A percentile compares a stretch with the other conserved stretches of the same genome.
These are phyloP conservation scores for Rosa hybrid DNA, from an alignment of 331 rosid genomes.

Conservation along the genomic window DNA sequence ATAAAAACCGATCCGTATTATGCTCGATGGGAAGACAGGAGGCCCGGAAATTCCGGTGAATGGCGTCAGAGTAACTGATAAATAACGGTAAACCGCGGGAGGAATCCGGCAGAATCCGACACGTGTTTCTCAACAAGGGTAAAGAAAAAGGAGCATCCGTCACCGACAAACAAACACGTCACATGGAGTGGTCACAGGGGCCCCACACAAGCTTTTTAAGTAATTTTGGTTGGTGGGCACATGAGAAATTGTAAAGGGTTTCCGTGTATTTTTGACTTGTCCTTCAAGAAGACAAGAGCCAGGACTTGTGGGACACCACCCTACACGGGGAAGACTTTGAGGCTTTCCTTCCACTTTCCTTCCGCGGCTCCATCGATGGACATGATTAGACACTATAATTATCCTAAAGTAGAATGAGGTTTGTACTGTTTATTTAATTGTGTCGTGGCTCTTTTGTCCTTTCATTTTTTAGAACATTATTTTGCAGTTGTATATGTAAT, in stretches of 20 bases:
- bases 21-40: neutral
- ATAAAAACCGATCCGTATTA: neutral
- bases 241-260: neutral
- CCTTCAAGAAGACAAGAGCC: constrained; percentile 15
- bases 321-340: neutral
- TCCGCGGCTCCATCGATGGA: neutral
- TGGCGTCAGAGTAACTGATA: neutral
- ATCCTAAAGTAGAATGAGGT: too few species aligned
- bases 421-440: too few species aligned
- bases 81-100: constrained; percentile 18
- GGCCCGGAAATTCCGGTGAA: constrained; percentile 23
- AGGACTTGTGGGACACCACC: constrained; percentile 29
- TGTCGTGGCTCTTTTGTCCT: too few species aligned
- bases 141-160: neutral
- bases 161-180: constrained; percentile 46
- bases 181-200: constrained; percentile 41
- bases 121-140: constrained; percentile 12
- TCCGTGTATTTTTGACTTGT: constrained; percentile 31
- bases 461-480: too few species aligned
- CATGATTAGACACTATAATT: too few species aligned
- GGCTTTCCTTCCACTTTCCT: neutral
- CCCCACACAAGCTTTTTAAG: neutral
- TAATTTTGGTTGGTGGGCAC: neutral
- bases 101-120: constrained; percentile 7
- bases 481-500: too few species aligned